These are phyloP conservation scores for Trichosporon asahii DNA, from an alignment of 1,284 basidiomycete species.

Conservation along the genomic window DNA sequence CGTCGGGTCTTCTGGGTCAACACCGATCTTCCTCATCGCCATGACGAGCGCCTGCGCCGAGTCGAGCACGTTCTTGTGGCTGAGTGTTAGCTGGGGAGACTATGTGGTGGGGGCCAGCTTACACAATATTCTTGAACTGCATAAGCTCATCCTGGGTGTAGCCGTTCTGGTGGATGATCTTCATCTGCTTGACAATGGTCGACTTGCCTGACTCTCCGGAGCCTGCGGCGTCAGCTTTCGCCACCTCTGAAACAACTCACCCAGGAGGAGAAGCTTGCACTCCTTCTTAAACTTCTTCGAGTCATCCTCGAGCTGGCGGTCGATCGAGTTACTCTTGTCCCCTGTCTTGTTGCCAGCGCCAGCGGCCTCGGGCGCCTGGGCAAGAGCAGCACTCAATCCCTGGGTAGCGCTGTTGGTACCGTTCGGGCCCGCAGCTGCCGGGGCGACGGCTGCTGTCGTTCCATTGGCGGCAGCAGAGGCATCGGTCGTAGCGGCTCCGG, in stretches of 20 bases:
- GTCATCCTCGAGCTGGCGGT: constrained; percentile 59
- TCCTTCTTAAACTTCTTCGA: constrained; percentile 71
- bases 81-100: constrained; percentile 15
- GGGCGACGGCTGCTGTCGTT: constrained; percentile 29
- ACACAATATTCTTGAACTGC: constrained; percentile 71
- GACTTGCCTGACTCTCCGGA: constrained; percentile 89
- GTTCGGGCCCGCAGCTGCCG: constrained; percentile 27
- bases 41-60: constrained; percentile 83
- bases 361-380: constrained; percentile 26
- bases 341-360: constrained; percentile 22
- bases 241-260: constrained; percentile 55
- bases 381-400: constrained; percentile 40
- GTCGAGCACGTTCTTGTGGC: constrained; percentile 68
- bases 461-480: constrained; percentile 8
- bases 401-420: constrained; percentile 25
- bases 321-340: constrained; percentile 60
- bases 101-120: constrained; percentile 17
- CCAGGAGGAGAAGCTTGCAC: constrained; percentile 89
- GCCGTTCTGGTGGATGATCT: constrained; percentile 95
- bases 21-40: constrained; percentile 83
- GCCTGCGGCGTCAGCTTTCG: constrained; percentile 51
- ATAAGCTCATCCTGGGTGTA: constrained; percentile 78
- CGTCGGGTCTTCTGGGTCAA: constrained; percentile 71
- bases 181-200: constrained; percentile 99
- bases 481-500: not conserved